These are phyloP conservation scores for Tilletia caries DNA, from an alignment of 1,284 basidiomycete species.

Conservation along the genomic window DNA sequence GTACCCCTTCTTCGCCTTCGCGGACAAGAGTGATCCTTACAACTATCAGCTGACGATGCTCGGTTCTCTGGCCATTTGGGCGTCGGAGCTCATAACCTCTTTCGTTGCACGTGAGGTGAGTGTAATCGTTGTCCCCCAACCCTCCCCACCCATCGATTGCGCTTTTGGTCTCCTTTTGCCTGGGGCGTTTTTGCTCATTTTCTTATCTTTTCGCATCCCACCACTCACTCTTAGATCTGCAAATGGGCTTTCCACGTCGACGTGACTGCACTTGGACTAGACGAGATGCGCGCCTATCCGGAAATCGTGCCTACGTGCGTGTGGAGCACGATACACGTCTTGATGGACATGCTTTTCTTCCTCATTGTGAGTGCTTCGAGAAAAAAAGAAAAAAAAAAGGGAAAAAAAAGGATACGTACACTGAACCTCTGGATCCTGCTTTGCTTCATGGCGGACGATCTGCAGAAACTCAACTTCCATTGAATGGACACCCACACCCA, in stretches of 20 bases:
- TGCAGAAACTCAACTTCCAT: constrained; percentile 33
- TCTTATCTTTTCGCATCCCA: background rate
- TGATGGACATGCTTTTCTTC: constrained; percentile 62
- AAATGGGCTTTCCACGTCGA: constrained; percentile 56
- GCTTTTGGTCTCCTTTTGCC: no score
- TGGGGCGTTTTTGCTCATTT: no score
- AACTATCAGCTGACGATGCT: constrained; percentile 61
- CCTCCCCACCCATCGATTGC: no score
- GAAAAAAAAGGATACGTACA: no score
- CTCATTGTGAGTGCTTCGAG: constrained; percentile 35
- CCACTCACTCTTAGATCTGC: constrained; percentile 53
- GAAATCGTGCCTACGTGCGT: constrained; percentile 55
- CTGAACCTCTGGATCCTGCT: no score
- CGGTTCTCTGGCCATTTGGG: constrained; percentile 61
- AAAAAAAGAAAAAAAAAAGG: no score
- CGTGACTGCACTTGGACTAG: constrained; percentile 59
- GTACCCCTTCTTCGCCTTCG: constrained; percentile 62
- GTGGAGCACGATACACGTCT: constrained; percentile 60
- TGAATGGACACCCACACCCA: constrained; percentile 22
- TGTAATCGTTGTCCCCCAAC: constrained; percentile 6
- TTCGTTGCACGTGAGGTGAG: constrained; percentile 54
- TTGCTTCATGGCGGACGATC: background rate
- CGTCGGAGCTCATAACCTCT: constrained; percentile 58
- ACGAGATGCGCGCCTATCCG: constrained; percentile 60
- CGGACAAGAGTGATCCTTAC: constrained; percentile 59